phyloP scores from a whole-genome alignment of 306 rosid genomes.

The Dryas alaskensis region DNA sequence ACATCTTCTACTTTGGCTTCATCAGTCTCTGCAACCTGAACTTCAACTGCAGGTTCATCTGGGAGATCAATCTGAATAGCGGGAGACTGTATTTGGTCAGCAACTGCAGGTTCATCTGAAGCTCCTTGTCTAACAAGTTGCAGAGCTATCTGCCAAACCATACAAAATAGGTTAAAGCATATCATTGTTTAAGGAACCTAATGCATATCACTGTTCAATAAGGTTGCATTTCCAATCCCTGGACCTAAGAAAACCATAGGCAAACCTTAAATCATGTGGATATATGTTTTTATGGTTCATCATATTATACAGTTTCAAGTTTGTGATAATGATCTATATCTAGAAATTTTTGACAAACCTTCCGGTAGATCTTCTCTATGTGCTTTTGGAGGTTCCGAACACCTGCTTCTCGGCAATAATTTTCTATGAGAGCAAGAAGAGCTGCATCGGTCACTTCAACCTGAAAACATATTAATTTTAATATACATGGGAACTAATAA shows the following conservation, averaged over 20 bases:
- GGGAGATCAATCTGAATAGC: background rate
- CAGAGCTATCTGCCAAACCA: constrained; percentile 81
- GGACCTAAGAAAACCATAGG: background rate
- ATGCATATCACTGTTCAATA: constrained; percentile 6
- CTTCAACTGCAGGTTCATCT: constrained; percentile 30
- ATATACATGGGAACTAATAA: background rate
- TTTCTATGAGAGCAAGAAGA: constrained; percentile 81
- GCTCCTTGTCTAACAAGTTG: constrained; percentile 74
- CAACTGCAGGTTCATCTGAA: constrained; percentile 34
- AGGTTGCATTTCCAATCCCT: background rate
- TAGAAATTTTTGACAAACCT: constrained; percentile 49
- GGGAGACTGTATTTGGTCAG: constrained; percentile 4
- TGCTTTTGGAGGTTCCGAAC: constrained; percentile 96
- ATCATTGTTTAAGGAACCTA: background rate
- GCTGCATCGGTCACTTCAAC: constrained; percentile 85
- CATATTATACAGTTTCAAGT: background rate
- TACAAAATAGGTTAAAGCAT: constrained; percentile 26
- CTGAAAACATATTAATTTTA: constrained; percentile 38
- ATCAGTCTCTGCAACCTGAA: constrained; percentile 31
- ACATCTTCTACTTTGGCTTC: constrained; percentile 30
- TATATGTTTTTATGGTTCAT: background rate
- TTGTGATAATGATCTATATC: constrained; percentile 12
- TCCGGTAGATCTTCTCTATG: constrained; percentile 86
- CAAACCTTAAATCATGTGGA: too few species aligned
- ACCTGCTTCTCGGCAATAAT: constrained; percentile 90